Percentiles rank a stretch among this genome's conserved stretches.
Evolutionary conservation across 345 rosid species (phyloP).

Genomic region (Nasturtium officinale): DNA sequence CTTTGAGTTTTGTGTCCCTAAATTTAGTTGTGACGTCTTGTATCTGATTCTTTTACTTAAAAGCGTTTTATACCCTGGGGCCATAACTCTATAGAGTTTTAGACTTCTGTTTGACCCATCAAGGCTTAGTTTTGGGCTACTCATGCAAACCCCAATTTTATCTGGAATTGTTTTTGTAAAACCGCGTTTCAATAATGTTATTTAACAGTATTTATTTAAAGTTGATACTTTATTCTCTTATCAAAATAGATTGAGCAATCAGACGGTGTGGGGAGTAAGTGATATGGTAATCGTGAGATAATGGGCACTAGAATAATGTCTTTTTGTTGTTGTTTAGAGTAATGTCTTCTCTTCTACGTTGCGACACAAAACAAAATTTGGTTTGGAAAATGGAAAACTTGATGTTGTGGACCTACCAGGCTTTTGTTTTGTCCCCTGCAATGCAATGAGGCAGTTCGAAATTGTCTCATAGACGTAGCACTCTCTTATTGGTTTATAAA

Average conservation of each 20-base stretch:
- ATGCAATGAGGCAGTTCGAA: constrained; percentile 32
- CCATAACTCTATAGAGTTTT: too few species aligned
- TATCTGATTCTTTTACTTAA: not conserved
- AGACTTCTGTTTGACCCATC: too few species aligned
- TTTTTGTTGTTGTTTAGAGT: too few species aligned
- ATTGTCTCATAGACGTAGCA: constrained; percentile 34
- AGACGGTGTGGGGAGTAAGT: not conserved
- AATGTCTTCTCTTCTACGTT: not conserved
- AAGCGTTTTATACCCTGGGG: not conserved
- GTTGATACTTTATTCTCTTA: not conserved
- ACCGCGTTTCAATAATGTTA: not conserved
- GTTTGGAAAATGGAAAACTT: constrained; percentile 19
- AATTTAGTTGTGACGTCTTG: not conserved
- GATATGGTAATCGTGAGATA: too few species aligned
- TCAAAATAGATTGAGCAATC: not conserved
- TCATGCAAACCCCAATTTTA: not conserved
- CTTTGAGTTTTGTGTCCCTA: not conserved
- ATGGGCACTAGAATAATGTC: too few species aligned
- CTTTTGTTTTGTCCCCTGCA: constrained; percentile 39
- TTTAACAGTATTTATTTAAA: not conserved
- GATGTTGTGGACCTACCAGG: constrained; percentile 23
- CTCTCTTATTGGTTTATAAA: constrained; percentile 11
- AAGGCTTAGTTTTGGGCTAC: not conserved
- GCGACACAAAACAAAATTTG: constrained; percentile 2
- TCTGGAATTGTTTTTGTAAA: not conserved